These are phyloP conservation scores for Aspergillus fumigatus DNA, from an alignment of 2,329 filamentous ascomycete genomes.

Conservation along the genomic window DNA sequence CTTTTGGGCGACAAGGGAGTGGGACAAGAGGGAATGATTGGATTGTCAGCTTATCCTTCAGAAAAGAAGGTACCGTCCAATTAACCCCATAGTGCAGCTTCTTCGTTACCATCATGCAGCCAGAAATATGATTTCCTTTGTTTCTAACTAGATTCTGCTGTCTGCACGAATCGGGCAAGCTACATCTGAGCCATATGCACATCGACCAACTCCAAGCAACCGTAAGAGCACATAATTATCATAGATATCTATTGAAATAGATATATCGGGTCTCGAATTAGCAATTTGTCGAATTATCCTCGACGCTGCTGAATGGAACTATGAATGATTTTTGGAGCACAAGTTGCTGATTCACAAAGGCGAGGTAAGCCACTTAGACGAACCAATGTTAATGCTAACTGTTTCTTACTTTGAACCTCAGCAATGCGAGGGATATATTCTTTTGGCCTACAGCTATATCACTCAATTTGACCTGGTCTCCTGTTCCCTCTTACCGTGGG, in stretches of 20 bases:
- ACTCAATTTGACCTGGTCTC: not conserved
- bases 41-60: constrained; percentile 6
- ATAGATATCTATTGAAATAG: not conserved
- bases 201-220: too few relatives aligned
- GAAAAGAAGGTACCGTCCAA: constrained; percentile 15
- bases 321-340: not conserved
- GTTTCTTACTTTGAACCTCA: not conserved
- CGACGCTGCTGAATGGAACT: not conserved
- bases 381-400: not conserved
- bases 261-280: not conserved
- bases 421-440: not conserved
- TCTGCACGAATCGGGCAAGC: not conserved
- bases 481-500: constrained; percentile 1
- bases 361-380: not conserved
- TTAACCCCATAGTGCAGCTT: constrained; percentile 16
- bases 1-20: constrained; percentile 28
- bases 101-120: constrained; percentile 22
- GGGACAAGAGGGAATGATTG: constrained; percentile 22
- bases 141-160: constrained; percentile 7
- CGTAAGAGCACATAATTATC: not conserved
- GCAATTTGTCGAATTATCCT: not conserved
- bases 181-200: not conserved
- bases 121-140: constrained; percentile 33
- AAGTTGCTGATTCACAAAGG: not conserved
- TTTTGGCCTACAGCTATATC: not conserved